Evolutionary conservation across 106 monocot genomes (phyloP).

Genomic region (Hemerocallis citrina): DNA sequence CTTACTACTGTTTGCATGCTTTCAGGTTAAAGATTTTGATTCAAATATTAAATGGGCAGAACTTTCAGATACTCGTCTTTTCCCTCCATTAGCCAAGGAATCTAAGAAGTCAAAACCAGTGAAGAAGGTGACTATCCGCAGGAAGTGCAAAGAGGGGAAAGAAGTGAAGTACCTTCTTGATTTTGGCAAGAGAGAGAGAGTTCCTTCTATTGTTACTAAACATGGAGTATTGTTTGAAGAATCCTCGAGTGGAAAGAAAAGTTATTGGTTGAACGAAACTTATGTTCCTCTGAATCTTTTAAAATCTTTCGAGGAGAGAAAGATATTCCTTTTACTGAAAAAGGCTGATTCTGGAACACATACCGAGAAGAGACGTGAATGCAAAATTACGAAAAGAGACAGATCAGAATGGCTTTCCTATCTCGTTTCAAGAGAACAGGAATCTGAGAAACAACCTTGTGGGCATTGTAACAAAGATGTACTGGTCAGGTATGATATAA

Average conservation of each 20-base stretch:
- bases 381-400: conserved; percentile 29
- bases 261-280: conserved; percentile 82
- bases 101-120: conserved; percentile 41
- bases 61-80: conserved; percentile 38
- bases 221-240: conserved; percentile 75
- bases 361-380: conserved; percentile 12
- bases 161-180: conserved; percentile 81
- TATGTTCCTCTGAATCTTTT: conserved; percentile 68
- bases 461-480: conserved; percentile 69
- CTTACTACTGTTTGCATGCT: conserved; percentile 1
- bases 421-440: conserved; percentile 44
- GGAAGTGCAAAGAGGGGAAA: conserved; percentile 53
- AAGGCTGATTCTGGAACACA: conserved; percentile 25
- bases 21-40: conserved; percentile 87
- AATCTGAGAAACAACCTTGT: conserved; percentile 37
- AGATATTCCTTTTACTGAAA: conserved; percentile 33
- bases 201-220: conserved; percentile 68
- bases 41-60: conserved; percentile 79
- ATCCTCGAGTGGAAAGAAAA: conserved; percentile 50
- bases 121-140: conserved; percentile 59
- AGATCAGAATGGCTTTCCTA: conserved; percentile 33
- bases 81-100: conserved; percentile 40
- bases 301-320: conserved; percentile 72
- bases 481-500: conserved; percentile 48
- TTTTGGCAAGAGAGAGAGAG: conserved; percentile 71